A percentile compares a stretch with the other conserved stretches of the same genome.
phyloP scores from a whole-genome alignment of 2,329 filamentous ascomycete genomes.

The Aureobasidium sp. region DNA sequence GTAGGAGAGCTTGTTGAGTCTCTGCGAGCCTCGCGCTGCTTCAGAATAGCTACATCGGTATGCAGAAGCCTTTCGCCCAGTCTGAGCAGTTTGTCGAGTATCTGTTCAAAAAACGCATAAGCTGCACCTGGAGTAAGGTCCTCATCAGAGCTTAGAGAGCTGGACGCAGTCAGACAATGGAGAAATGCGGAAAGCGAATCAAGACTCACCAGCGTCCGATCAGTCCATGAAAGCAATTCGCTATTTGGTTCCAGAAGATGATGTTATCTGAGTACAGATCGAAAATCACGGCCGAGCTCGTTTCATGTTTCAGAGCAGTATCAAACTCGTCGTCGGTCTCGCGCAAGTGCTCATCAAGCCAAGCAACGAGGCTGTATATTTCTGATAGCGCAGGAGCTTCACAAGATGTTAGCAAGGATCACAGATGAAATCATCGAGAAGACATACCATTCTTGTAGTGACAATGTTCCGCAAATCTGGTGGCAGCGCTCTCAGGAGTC shows the following conservation, averaged over 20 bases:
- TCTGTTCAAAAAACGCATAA: background rate
- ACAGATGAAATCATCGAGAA: no score
- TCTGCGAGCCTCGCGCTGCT: slow-evolving; percentile 1
- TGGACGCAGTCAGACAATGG: background rate
- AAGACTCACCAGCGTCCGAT: slow-evolving; percentile 13
- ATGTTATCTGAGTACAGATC: slow-evolving; percentile 13
- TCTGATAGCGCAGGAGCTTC: background rate
- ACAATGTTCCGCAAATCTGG: background rate
- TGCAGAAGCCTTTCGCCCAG: slow-evolving; percentile 1
- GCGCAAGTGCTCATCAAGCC: slow-evolving; percentile 19
- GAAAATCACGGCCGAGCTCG: background rate
- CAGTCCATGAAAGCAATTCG: slow-evolving; percentile 4
- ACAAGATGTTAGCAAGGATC: background rate
- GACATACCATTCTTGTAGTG: background rate
- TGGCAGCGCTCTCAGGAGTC: background rate
- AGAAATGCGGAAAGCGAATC: slow-evolving; percentile 17
- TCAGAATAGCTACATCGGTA: background rate
- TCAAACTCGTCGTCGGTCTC: slow-evolving; percentile 21
- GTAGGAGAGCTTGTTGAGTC: slow-evolving; percentile 10
- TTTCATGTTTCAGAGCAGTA: slow-evolving; percentile 17
- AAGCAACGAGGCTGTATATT: slow-evolving; percentile 9
- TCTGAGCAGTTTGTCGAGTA: background rate
- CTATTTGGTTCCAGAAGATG: slow-evolving; percentile 21
- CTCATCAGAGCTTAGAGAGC: background rate
- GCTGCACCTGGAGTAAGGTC: background rate